Evolutionary conservation across 768 basidiomycete genomes (phyloP), one percentile per base, ranked within the genome.

Genomic region (Suillus alpinus): DNA sequence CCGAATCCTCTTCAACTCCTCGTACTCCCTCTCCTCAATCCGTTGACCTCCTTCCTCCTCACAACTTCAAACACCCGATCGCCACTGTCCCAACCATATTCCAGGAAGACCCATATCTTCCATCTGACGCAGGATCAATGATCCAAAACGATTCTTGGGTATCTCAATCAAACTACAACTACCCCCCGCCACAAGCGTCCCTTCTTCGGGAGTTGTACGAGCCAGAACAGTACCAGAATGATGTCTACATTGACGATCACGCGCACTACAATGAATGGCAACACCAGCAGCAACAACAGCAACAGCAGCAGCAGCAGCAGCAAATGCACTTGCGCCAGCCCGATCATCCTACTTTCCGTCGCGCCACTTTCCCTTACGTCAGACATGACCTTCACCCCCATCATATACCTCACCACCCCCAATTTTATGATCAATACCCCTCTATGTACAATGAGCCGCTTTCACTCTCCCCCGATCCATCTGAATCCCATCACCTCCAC

Each of bases 331-430:
- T 47, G 43, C 36, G 59, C 49, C 34, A 71, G 32, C 71, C 78
- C 44, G 85, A 87, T 62, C 79, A 82, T 67, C 69, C 79, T 51
- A 71, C 76, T 12, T 67, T 72, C 58, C 87, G 91, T 53, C 81
- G 91, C 62, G 86, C 87, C 1, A 92, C 91, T 0, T 91, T 85
- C 74, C 91, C 91, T 50, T 87, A 86, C 68, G 88, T 88, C 56
- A 82, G 88, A 46, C 87, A 90, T 65, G 91, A 93, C 74, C 80
- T 83, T 69, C 78, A 80, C 62, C 79, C 80, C 53, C 79, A 79
- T 56, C 68, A 69, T 55, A 59, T 69, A 59, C 57, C 64, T 50
- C 62, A 68, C 57, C 68, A 72, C 72, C 69, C 63, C 56, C 77
- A 71, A 64, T 71, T 75, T 43, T 75, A 65, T 29, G 73, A 75